Evolutionary conservation across 2,329 filamentous ascomycete genomes (phyloP), one percentile per base, ranked within the genome.

Genomic region (Bipolaris cookei): DNA sequence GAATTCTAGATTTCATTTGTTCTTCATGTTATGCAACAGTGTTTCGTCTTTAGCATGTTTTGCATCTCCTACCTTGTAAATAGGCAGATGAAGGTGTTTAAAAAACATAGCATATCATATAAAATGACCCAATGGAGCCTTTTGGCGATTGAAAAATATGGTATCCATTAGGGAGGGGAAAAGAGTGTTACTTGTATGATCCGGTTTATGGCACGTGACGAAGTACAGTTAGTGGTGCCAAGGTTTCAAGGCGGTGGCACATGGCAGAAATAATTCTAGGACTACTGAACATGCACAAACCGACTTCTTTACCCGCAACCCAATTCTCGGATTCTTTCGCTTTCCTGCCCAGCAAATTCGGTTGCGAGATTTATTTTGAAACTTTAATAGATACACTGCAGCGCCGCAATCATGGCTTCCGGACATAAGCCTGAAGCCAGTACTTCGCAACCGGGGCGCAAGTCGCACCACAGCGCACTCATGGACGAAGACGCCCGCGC

Each of bases 401-500:
- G 11, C n/a, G 6, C 4, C 4, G n/a, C 28, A 6, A 57, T 7
- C 13, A 73, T 74, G 72, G 64, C 69, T 21, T 62, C 63, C 16
- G 64, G 67, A 34, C 56, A 58, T 34, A 62, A 57, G 11, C 32
- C 65, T 1, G 68, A 66, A 47, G 43, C 67, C 37, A 49, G 42
- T 44, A 45, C 58, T 14, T 47, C 58, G 13, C 59, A 67, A 38
- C 38, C 59, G 42, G 62, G 56, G 51, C 66, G 66, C 61, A 73
- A 68, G 54, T 62, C 69, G 58, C 60, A 65, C 23, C 65, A 57
- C 44, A 53, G 47, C 45, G 61, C 66, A 39, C 61, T 65, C 20
- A 46, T 65, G 16, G 67, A 72, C 50, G 70, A 69, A 54, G 74
- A 76, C 48, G 63, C 69, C 14, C 64, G 64, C 54, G 70, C 65